Base-by-base conservation (phyloP, 495 filamentous ascomycete genomes). In the Penicillium turbatum region DNA sequence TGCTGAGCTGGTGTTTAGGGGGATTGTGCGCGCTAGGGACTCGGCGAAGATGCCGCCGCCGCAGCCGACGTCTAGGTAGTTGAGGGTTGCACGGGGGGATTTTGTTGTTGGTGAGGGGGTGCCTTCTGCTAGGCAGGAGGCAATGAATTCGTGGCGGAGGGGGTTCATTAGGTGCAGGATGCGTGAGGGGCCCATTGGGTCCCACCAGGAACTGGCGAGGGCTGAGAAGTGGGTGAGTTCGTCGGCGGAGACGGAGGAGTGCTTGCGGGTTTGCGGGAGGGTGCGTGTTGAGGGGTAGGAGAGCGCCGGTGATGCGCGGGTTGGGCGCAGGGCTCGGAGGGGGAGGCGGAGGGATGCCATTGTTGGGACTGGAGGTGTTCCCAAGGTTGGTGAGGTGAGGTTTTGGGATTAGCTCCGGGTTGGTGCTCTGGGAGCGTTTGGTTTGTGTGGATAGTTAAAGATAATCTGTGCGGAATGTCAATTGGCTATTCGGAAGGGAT, bases 101-200 rank as follows among this genome's bases (percentile, higher is more conserved):
- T 24, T 19, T n/a, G 24, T 43, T 39, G 39, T 57, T 66, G 64
- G 64, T 7, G 42, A 58, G 21, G 47, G 4, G 19, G 47, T 29
- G 26, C 63, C 65, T 37, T 73, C 72, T 58, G 78, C 69, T 53
- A 80, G 84, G 60, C 92, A 96, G 32, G 74, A 67, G 2, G 74
- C 71, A 68, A 98, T 93, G 74, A 97, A 97, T 64, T 90, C 85
- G 70, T 97, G 90, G 30, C 93, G 90, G 37, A 95, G 82, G 9
- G 95, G 93, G 76, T 98, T 97, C 93, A 98, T 97, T 43, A 95
- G 85, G 70, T 97, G 95, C 2, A 98, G 85, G 56, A 96, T 84
- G 12, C 92, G 84, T 0, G 90, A 97, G 16, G 90, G 84, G 48
- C 93, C 93, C 71, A 95, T 85, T 2, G 93, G 89, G 72, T 97